Evolutionary conservation across 768 basidiomycete genomes (phyloP).

Genomic region (Gymnopilus dilepis): DNA sequence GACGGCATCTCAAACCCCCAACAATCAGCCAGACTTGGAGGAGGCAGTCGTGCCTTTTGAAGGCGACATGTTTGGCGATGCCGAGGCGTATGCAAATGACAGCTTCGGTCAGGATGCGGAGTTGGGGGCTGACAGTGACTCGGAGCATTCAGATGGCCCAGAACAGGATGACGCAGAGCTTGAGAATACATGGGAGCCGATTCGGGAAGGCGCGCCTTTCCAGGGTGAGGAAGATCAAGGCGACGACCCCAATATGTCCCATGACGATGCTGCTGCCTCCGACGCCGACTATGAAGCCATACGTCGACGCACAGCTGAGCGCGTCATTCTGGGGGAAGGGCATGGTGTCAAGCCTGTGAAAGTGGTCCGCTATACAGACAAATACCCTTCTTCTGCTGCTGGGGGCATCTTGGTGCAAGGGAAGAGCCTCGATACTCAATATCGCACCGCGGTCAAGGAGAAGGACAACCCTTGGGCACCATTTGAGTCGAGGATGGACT

Average conservation of each 20-base stretch:
- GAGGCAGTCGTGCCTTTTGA: not conserved
- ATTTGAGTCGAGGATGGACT: constrained; percentile 33
- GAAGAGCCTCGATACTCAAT: not conserved
- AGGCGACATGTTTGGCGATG: constrained; percentile 12
- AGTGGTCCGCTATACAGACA: too few species aligned
- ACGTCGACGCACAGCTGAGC: too few species aligned
- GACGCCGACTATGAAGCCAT: too few species aligned
- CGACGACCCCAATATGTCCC: too few species aligned
- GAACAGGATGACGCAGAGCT: not conserved
- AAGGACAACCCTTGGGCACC: constrained; percentile 26
- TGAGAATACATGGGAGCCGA: not conserved
- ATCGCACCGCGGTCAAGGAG: not conserved
- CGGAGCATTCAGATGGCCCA: not conserved
- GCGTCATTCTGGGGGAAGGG: too few species aligned
- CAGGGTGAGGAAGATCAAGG: not conserved
- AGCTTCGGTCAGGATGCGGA: constrained; percentile 8
- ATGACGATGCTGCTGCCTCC: too few species aligned
- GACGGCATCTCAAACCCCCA: too few species aligned
- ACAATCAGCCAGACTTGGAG: too few species aligned
- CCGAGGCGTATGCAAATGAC: constrained; percentile 8
- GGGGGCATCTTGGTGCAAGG: constrained; percentile 3
- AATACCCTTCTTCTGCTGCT: too few species aligned
- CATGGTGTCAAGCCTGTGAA: too few species aligned
- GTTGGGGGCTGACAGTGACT: too few species aligned
- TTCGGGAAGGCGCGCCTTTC: not conserved